Evolutionary conservation across 257 asterid species (phyloP), one percentile per base, ranked within the genome.

Genomic region (Nicotiana attenuata): DNA sequence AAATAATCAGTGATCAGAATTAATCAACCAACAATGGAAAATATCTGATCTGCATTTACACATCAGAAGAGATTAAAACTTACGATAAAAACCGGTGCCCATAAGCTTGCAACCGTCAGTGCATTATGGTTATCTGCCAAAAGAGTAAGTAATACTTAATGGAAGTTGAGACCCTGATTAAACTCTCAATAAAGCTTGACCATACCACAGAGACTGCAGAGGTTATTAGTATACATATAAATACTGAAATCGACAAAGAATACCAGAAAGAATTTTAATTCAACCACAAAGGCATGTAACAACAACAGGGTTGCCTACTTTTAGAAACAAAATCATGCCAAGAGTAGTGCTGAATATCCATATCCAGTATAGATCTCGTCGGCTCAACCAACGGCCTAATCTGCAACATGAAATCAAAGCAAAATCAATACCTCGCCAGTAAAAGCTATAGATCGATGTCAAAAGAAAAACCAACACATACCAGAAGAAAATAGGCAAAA

Each of bases 51-150:
- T 24, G 79, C 22, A 50, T 73, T 73, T 24, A 73, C 41, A 26
- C 79, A 73, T 47, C 61, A 73, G 29, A 73, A 77, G 66, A 76
- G 77, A 81, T 56, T 87, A 50, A 82, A 57, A 88, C 98, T 93
- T 88, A 96, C 99, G 82, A 91, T 77, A 82, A 94, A 73, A 81
- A 96, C 98, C 52, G 98, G 99, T 77, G 93, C 94, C 99, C 99
- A 96, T 82, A 96, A 89, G 93, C 97, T 90, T 83, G 89, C 88
- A 28, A 96, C 86, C 5, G 99, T 88, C 65, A 93, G 79, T 76
- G 97, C 97, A 87, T 94, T 96, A 86, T 94, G 92, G 86, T 96
- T 96, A 87, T 94, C 99, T 96, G 86, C 92, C 91, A 77, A 65
- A 73, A 73, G 45, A 73, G 79, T 73, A 73, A 24, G 41, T 47